Evolutionary conservation across 1,284 basidiomycete species (phyloP), one percentile per base, ranked within the genome.

Genomic region (Pholiota adiposa): DNA sequence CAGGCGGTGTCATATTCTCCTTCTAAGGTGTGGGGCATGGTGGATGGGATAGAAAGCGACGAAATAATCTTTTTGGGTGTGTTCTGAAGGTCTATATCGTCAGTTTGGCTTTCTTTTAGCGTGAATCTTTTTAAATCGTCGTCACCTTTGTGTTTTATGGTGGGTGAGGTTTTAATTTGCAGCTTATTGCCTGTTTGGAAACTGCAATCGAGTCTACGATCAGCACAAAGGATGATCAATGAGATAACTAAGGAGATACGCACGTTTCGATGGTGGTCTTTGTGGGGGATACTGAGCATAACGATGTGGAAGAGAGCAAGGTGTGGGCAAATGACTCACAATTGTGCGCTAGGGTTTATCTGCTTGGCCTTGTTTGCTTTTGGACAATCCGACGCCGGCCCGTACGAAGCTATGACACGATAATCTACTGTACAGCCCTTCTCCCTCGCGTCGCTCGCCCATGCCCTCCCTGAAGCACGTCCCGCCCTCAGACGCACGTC

Each of bases 311-410:
- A 11, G 50, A 40, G 43, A 33, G 18, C 18, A 58, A 46, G 43
- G 33, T 19, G 29, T 38, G 6, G 36, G 4, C 16, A n/a, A 27
- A 3, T 51, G 41, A 46, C 41, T 46, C 50, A 51, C 40, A 19
- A 43, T 61, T 62, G 63, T 59, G 63, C 63, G 54, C 51, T 65
- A 65, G 63, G 63, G 63, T 65, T 65, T 62, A 61, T 63, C n/a
- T 44, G 46, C 53, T 62, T 65, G 63, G 34, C 21, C 38, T 12
- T 64, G 27, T 38, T 64, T 64, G 63, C 11, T n/a, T 2, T 11
- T 7, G 16, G 36, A 38, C 36, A 14, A 38, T 16, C 36, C 36
- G 36, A 38, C 36, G 36, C 36, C 36, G 14, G 36, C 36, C 36
- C 36, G 5, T 38, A 38, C 4, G 36, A 38, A 38, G 36, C 36